Percentiles rank a stretch among this genome's conserved stretches.
phyloP scores from a whole-genome alignment of 2,329 filamentous ascomycete genomes.

The Trichoderma endophyticum region DNA sequence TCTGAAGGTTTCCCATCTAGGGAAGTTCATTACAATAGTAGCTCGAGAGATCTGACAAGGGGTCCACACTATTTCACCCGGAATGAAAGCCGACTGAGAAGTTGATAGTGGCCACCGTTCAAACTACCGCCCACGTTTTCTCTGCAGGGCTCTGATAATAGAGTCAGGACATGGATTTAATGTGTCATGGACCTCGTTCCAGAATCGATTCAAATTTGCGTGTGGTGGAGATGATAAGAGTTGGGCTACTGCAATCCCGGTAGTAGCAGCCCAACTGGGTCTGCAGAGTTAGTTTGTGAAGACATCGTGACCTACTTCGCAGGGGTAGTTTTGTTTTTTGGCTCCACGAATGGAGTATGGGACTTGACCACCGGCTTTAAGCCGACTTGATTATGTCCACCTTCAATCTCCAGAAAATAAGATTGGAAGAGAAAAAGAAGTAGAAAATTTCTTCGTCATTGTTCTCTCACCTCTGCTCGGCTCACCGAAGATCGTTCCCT shows the following conservation, averaged over 20 bases:
- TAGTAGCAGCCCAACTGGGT: conserved; percentile 10
- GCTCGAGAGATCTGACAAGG: conserved; percentile 15
- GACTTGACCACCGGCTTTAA: background rate
- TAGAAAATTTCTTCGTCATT: background rate
- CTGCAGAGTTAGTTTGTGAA: conserved; percentile 11
- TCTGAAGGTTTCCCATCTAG: conserved; percentile 25
- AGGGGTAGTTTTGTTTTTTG: conserved; percentile 1
- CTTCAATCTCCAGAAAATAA: background rate
- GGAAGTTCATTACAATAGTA: conserved; percentile 16
- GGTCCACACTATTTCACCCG: background rate
- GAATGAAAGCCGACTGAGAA: conserved; percentile 11
- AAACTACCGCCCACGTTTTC: background rate
- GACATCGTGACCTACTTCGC: conserved; percentile 16
- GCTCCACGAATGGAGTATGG: conserved; percentile 1
- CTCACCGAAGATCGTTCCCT: background rate
- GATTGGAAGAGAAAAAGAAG: background rate
- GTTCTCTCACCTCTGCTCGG: background rate
- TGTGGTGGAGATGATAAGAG: conserved; percentile 14
- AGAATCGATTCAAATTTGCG: conserved; percentile 10
- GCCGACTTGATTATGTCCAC: background rate
- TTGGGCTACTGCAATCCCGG: conserved; percentile 10
- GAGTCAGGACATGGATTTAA: conserved; percentile 14
- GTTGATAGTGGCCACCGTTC: background rate
- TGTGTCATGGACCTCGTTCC: conserved; percentile 24
- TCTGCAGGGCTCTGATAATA: background rate